A percentile compares a stretch with the other conserved stretches of the same genome.
Evolutionary conservation across 306 rosid species (phyloP).

Genomic region (Lagenaria siceraria): DNA sequence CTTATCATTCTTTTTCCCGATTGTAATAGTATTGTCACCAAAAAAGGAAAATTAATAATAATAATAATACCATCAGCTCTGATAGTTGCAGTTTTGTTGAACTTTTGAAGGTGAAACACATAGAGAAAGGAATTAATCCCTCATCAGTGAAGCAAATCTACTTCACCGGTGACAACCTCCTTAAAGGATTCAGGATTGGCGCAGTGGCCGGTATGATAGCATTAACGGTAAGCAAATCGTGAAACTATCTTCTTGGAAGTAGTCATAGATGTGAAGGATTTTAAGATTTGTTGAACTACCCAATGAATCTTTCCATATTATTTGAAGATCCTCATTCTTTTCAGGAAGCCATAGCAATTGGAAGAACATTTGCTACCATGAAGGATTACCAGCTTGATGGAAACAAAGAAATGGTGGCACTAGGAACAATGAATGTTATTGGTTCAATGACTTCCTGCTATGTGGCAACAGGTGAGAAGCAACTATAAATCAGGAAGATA

Average conservation of each 20-base stretch:
- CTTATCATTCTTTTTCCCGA: constrained; percentile 3
- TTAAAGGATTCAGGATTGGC: constrained; percentile 71
- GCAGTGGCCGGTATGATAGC: constrained; percentile 80
- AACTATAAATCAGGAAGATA: not conserved
- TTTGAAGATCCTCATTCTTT: not conserved
- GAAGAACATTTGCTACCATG: constrained; percentile 95
- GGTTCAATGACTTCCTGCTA: constrained; percentile 97
- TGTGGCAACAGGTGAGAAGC: constrained; percentile 77
- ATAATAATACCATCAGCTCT: constrained; percentile 4
- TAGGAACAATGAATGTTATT: constrained; percentile 82
- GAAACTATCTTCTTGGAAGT: constrained; percentile 6
- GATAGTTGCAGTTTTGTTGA: not conserved
- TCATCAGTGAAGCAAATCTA: constrained; percentile 53
- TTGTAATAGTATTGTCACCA: not conserved
- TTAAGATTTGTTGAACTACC: not conserved
- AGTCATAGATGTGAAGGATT: not conserved
- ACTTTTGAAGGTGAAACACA: constrained; percentile 46
- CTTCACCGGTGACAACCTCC: constrained; percentile 54
- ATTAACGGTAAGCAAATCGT: constrained; percentile 52
- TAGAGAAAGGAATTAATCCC: constrained; percentile 80
- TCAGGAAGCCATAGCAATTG: constrained; percentile 92
- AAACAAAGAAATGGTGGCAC: constrained; percentile 93
- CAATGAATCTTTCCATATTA: not conserved
- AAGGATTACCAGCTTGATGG: constrained; percentile 93
- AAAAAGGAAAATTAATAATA: not conserved